These are phyloP conservation scores for Pythium guiyangense DNA, from an alignment of 352 stramenopile genomes.

Conservation along the genomic window DNA sequence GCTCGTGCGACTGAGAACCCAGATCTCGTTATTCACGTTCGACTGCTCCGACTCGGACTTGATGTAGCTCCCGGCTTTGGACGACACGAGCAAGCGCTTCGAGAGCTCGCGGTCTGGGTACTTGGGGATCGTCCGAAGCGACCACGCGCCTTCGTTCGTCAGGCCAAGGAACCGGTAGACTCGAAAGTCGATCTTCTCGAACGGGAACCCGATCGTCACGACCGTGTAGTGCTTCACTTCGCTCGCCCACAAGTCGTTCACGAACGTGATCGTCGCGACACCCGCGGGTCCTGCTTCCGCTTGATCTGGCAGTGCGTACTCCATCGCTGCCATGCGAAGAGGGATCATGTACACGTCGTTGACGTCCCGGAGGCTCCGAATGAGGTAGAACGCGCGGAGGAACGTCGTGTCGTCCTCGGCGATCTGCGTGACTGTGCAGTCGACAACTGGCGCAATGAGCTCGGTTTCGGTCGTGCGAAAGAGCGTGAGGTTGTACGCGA, in stretches of 20 bases:
- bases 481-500: slow-evolving; percentile 30
- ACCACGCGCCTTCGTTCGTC: not conserved
- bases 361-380: slow-evolving; percentile 20
- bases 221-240: slow-evolving; percentile 19
- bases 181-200: slow-evolving; percentile 22
- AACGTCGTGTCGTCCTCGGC: slow-evolving; percentile 12
- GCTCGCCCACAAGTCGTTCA: slow-evolving; percentile 24
- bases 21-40: slow-evolving; percentile 37
- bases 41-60: slow-evolving; percentile 30
- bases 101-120: slow-evolving; percentile 11
- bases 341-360: slow-evolving; percentile 24
- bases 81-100: slow-evolving; percentile 23
- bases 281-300: slow-evolving; percentile 23
- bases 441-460: slow-evolving; percentile 8
- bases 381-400: slow-evolving; percentile 31
- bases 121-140: not conserved
- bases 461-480: slow-evolving; percentile 9
- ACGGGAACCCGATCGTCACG: slow-evolving; percentile 29
- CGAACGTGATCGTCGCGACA: slow-evolving; percentile 21
- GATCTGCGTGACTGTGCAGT: slow-evolving; percentile 19
- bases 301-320: slow-evolving; percentile 27
- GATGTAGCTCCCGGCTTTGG: slow-evolving; percentile 33
- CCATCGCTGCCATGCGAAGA: slow-evolving; percentile 29
- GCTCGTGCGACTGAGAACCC: slow-evolving; percentile 23
- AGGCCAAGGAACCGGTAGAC: not conserved